Base-by-base conservation (phyloP, 1,284 basidiomycete genomes). In the Melampsora americana region DNA sequence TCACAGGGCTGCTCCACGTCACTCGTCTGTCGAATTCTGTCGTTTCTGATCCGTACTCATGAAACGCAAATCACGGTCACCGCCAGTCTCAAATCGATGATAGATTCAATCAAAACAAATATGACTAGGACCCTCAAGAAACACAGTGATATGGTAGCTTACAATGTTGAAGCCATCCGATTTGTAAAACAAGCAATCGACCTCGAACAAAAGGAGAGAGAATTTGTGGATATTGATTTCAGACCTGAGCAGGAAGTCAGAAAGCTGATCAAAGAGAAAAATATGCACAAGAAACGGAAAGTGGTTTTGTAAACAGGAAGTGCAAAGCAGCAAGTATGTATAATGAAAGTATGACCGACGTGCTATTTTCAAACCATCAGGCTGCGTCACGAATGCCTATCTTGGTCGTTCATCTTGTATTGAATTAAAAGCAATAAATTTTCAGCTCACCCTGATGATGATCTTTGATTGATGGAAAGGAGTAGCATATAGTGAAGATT, bases 21-120 rank as follows among this genome's bases (percentile, higher is more conserved):
- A 5, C 87, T 99, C 12, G 89, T 92, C 5, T 93, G 94, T 1
- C 89, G 93, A 61, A 90, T 98, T 67, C 88, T 96, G 66, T 95
- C 95, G 83, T 98, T 97, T 87, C 86, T 99, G 16, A 86, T 99
- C 68, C 92, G 91, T 79, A 94, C 91, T 0, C 93, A 99, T 81
- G 92, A 98, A 82, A 89, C 92, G 80, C 96, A 99, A 83, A 92
- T 99, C 79, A 92, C 96, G 56, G 88, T 93, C 16, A 98, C 95
- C 82, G 90, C 93, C 48, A 87, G 91, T 77, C 92, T 99, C 90
- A 89, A 90, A 0, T 86, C 99, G 56, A 89, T 96, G 44, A 73
- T 73, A 23, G 46, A 71, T 23, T 62, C 69, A 5, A 73, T 73
- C 12, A 53, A 66, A 32, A 56, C 35, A 30, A 59, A 53, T 16